Evolutionary conservation across 495 filamentous ascomycete genomes (phyloP), one percentile per base, ranked within the genome.

Genomic region (Trichoderma asperelloides): DNA sequence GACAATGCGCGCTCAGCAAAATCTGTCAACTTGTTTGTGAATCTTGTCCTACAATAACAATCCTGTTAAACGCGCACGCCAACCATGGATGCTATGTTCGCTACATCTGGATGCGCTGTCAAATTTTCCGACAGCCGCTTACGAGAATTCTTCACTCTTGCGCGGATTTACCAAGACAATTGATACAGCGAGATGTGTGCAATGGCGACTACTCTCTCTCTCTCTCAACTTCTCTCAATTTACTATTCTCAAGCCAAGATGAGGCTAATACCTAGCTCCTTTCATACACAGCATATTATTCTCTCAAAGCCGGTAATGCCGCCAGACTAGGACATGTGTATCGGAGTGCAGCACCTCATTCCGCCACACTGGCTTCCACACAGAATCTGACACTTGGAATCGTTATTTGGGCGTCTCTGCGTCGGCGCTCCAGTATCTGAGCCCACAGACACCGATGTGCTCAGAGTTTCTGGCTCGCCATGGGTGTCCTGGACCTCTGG

Each of bases 401-500:
- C 55, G 12, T 18, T 30, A 13, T 60, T 12, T 18, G 11, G 55
- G 27, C 55, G 55, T 21, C 55, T 60, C 11, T 13, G 25, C 11
- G 27, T 30, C 11, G 27, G 1, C 8, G 55, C 27, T 28, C 25
- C 55, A 15, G 23, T 13, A 30, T 18, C 55, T 30, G 55, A 60
- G 25, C 25, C 25, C 55, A 13, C 23, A 60, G 37, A 64, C 8
- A 27, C 40, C 30, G 62, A 41, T 16, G 40, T 13, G 33, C 33
- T 64, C 15, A 27, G 33, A 33, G n/a, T 16, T 40, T 40, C 11
- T 3, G 30, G 64, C 28, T 15, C 11, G 16, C 5, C 18, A 21
- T 8, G 55, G n/a, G n/a, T n/a, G 25, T 11, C 25, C 5, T 3
- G 55, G 23, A 85, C 74, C 72, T 97, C 94, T 0, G 93, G 93